Evolutionary conservation across 2,329 filamentous ascomycete species (phyloP), one percentile per base, ranked within the genome.

Genomic region (Sarocladium oryzae): DNA sequence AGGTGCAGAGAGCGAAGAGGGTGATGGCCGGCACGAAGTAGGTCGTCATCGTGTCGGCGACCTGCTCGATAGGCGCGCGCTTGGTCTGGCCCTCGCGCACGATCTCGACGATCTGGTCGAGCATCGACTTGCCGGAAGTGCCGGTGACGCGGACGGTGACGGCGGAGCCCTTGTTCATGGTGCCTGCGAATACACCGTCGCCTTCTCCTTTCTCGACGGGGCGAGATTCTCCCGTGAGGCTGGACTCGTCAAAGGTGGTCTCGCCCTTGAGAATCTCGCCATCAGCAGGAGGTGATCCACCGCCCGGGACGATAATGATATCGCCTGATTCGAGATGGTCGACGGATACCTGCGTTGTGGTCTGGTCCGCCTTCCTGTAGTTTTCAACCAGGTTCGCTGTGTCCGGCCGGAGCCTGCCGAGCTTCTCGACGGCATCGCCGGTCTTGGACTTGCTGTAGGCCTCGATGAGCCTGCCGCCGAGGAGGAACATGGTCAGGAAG

Each of bases 381-480:
- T 48, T 33, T 51, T 78, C 76, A 3, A 93, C 71, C 10, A 96
- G 73, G 3, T 87, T 71, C 2, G 91, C 90, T 50, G 88, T 86
- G 0, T 79, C 84, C 0, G 91, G 90, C 15, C 88, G 79, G 28
- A 96, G 75, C 55, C 86, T 89, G 2, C 85, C 85, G 4, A 96
- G 73, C 54, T 86, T 83, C 30, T 87, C 82, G 2, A 96, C 86
- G 1, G 91, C 91, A 64, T 95, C 87, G 1, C 90, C 90, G 0
- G 91, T 89, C 61, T 86, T 92, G 0, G 89, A 86, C 68, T 96
- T 96, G 75, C 88, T 95, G 70, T 93, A 95, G 1, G 88, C 85
- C 70, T 96, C 92, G 11, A 91, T 81, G 45, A 86, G 77, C n/a
- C 86, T 76, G 1, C 85, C 84, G 28, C 77, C 66, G 1, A 96